A percentile compares a stretch with the other conserved stretches of the same genome.
These are phyloP conservation scores for Xylaria sp. DNA, from an alignment of 2,329 filamentous ascomycete genomes.

Conservation along the genomic window DNA sequence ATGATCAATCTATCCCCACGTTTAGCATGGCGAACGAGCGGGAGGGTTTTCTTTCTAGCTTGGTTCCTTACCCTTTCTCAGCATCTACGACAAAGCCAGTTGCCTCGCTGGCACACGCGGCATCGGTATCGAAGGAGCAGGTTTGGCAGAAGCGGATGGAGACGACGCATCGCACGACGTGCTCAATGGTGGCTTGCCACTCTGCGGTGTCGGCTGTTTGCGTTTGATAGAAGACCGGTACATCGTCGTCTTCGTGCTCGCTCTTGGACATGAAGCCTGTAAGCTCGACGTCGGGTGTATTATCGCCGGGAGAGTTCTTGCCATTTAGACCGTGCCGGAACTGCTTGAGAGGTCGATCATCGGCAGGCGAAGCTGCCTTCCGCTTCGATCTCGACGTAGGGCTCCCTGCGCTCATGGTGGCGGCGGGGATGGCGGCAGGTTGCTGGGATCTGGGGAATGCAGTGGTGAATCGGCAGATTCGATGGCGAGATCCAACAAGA, in stretches of 20 bases:
- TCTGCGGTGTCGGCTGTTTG: constrained; percentile 73
- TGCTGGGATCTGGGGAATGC: constrained; percentile 10
- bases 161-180: constrained; percentile 93
- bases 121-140: constrained; percentile 96
- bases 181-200: constrained; percentile 96
- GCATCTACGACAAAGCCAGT: constrained; percentile 98
- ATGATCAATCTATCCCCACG: constrained; percentile 64
- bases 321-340: constrained; percentile 57
- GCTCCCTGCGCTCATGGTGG: constrained; percentile 57
- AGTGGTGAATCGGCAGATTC: constrained; percentile 3
- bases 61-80: constrained; percentile 66
- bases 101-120: constrained; percentile 91
- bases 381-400: constrained; percentile 61
- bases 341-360: constrained; percentile 57
- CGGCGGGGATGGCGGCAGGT: constrained; percentile 11
- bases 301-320: constrained; percentile 61
- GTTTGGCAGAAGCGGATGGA: constrained; percentile 99
- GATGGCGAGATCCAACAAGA: constrained; percentile 8
- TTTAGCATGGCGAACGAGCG: constrained; percentile 25
- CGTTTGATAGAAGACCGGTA: constrained; percentile 53
- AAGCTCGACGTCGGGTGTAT: constrained; percentile 58
- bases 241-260: constrained; percentile 57
- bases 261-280: constrained; percentile 51
- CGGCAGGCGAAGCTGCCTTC: constrained; percentile 60
- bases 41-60: neutral